Evolutionary conservation across 2,329 filamentous ascomycete species (phyloP).

Genomic region (Waltergamsia citrina): DNA sequence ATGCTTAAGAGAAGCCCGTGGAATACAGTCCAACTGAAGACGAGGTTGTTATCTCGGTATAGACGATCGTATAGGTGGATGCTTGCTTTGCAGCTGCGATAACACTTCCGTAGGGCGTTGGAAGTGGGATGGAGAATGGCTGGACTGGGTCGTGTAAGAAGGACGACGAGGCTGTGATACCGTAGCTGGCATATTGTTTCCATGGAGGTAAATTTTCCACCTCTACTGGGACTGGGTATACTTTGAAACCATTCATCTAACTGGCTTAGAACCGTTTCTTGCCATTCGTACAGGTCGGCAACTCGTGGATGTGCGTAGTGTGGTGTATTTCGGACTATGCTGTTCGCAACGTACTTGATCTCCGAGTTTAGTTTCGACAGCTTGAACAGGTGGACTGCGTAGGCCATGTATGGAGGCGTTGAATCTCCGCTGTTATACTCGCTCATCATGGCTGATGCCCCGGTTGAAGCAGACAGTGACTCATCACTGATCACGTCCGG

Average conservation of each 20-base stretch:
- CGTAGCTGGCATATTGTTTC: slow-evolving; percentile 29
- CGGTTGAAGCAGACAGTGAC: no score
- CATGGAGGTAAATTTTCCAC: slow-evolving; percentile 15
- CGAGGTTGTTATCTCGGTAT: slow-evolving; percentile 31
- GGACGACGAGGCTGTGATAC: slow-evolving; percentile 37
- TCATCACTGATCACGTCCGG: no score
- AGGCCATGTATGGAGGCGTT: slow-evolving; percentile 18
- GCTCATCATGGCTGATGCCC: no score
- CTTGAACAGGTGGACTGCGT: slow-evolving; percentile 37
- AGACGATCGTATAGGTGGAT: slow-evolving; percentile 30
- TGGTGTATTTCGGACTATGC: slow-evolving; percentile 34
- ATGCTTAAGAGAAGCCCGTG: slow-evolving; percentile 37
- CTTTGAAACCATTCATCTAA: slow-evolving; percentile 26
- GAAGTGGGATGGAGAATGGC: slow-evolving; percentile 36
- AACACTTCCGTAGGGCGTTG: slow-evolving; percentile 28
- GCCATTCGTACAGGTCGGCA: slow-evolving; percentile 34
- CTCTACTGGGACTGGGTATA: background rate
- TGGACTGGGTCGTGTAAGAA: slow-evolving; percentile 40
- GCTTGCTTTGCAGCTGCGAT: slow-evolving; percentile 28
- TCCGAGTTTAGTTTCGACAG: slow-evolving; percentile 41
- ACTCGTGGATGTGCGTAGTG: slow-evolving; percentile 37
- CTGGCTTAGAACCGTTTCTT: slow-evolving; percentile 26
- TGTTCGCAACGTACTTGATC: slow-evolving; percentile 48
- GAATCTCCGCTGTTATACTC: background rate
- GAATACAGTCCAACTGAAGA: slow-evolving; percentile 37